Evolutionary conservation across 768 basidiomycete genomes (phyloP), one percentile per base, ranked within the genome.

Genomic region (Polyporus arcularius): DNA sequence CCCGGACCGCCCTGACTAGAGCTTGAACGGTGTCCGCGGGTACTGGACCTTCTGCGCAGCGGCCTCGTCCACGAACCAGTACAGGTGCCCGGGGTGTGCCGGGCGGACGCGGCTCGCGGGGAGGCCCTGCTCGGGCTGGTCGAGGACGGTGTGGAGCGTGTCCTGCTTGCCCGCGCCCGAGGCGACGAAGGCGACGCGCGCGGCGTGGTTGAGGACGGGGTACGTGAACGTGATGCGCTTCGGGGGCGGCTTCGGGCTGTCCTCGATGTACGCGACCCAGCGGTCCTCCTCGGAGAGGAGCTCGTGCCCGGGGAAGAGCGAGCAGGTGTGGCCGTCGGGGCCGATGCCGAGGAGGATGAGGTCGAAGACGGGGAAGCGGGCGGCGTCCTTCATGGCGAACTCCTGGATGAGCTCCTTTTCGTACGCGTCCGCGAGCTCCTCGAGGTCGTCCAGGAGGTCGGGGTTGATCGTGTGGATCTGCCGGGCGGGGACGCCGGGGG

Each of bases 301-400:
- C 40, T 74, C 76, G 71, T 98, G 96, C n/a, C 83, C 90, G 9
- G 97, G 97, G 85, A 99, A 99, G 66, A 99, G 87, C 7, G 92
- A 95, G 62, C 90, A 94, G 43, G 96, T 98, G 80, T 99, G 97
- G n/a, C 96, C 96, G 72, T 98, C 97, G 5, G 92, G 92, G 32
- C 97, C 97, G 84, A 96, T 88, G 51, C 97, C 97, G 53, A 99
- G 88, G 46, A 99, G 85, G 77, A 98, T 90, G 72, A 99, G 86
- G 73, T 99, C 97, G 74, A 99, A 98, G 53, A 97, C 81, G 63
- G 97, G 97, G 83, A 98, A 98, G 61, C 96, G 88, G 16, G 96
- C 96, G 4, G 94, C 82, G 72, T 98, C 94, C 72, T 88, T 92
- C 71, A 89, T 87, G 0, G 96, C 97, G 71, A 99, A 99, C 72